Evolutionary conservation across 2,329 filamentous ascomycete species (phyloP).

Genomic region (Endocalyx cinctus): DNA sequence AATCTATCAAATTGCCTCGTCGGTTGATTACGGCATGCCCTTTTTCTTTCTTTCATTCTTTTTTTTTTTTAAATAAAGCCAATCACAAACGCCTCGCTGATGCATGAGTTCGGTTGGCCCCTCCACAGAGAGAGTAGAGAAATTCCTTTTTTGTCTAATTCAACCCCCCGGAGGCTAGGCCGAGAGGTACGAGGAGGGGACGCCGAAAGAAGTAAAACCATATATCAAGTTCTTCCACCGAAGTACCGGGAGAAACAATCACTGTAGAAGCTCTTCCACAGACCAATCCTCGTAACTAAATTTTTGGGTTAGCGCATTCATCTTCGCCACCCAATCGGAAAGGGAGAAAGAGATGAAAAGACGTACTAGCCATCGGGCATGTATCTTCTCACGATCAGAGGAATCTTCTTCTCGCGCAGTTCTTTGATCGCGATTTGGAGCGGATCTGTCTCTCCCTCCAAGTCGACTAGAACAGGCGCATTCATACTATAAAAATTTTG

Average conservation of each 20-base stretch:
- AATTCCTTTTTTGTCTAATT: conserved; percentile 11
- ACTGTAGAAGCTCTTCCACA: conserved; percentile 87
- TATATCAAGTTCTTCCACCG: too few relatives aligned
- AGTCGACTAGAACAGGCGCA: conserved; percentile 90
- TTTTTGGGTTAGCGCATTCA: conserved; percentile 14
- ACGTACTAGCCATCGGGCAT: conserved; percentile 93
- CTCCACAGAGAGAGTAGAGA: too few relatives aligned
- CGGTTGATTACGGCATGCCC: too few relatives aligned
- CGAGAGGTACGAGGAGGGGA: too few relatives aligned
- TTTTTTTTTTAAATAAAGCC: too few relatives aligned
- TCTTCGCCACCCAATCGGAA: too few relatives aligned
- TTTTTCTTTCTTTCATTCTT: too few relatives aligned
- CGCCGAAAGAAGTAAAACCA: too few relatives aligned
- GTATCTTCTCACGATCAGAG: conserved; percentile 89
- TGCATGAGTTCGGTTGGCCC: conserved; percentile 27
- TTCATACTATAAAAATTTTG: conserved; percentile 64
- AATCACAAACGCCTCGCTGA: conserved; percentile 23
- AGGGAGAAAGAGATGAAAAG: too few relatives aligned
- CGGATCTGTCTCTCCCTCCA: conserved; percentile 96
- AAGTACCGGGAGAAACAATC: too few relatives aligned
- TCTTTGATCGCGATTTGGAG: conserved; percentile 97
- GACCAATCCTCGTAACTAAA: conserved; percentile 98
- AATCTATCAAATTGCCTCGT: too few relatives aligned
- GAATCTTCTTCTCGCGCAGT: conserved; percentile 97
- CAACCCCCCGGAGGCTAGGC: too few relatives aligned